Evolutionary conservation across 2,329 filamentous ascomycete genomes (phyloP).

Genomic region (Fusarium oxysporum): DNA sequence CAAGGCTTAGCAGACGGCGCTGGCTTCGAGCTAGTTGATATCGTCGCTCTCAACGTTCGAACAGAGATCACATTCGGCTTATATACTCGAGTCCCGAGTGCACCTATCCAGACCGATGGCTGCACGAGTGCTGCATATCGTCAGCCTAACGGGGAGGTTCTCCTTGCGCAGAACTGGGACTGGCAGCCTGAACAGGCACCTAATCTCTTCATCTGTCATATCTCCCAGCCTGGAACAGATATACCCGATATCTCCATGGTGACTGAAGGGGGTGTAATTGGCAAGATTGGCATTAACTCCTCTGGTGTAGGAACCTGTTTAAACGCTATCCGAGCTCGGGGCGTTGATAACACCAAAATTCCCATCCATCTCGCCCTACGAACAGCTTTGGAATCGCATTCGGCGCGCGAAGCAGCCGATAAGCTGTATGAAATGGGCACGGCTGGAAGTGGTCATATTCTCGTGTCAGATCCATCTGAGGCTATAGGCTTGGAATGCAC

Average conservation of each 20-base stretch:
- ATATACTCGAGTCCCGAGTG: constrained; percentile 48
- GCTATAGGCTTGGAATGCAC: constrained; percentile 41
- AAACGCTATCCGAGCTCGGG: constrained; percentile 70
- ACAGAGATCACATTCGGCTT: constrained; percentile 59
- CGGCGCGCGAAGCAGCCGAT: constrained; percentile 11
- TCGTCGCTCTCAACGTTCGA: constrained; percentile 65
- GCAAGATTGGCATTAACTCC: constrained; percentile 74
- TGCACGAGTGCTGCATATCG: constrained; percentile 65
- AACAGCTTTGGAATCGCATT: constrained; percentile 62
- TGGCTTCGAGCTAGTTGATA: constrained; percentile 57
- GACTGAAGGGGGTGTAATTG: constrained; percentile 70
- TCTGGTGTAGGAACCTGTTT: constrained; percentile 68
- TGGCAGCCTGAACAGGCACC: constrained; percentile 64
- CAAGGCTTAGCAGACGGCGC: constrained; percentile 66
- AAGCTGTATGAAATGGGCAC: constrained; percentile 16
- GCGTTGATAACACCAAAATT: constrained; percentile 60
- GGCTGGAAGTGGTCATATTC: constrained; percentile 40
- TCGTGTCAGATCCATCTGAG: constrained; percentile 24
- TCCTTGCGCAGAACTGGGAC: constrained; percentile 70
- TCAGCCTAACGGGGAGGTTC: constrained; percentile 44
- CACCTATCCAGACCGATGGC: constrained; percentile 57
- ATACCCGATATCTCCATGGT: constrained; percentile 64
- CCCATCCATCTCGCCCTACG: constrained; percentile 73
- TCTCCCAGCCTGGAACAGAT: constrained; percentile 52
- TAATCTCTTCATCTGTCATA: constrained; percentile 62